Conservation (phyloP, 2,329 filamentous ascomycete species). For the Sordariomycetes sp. region DNA sequence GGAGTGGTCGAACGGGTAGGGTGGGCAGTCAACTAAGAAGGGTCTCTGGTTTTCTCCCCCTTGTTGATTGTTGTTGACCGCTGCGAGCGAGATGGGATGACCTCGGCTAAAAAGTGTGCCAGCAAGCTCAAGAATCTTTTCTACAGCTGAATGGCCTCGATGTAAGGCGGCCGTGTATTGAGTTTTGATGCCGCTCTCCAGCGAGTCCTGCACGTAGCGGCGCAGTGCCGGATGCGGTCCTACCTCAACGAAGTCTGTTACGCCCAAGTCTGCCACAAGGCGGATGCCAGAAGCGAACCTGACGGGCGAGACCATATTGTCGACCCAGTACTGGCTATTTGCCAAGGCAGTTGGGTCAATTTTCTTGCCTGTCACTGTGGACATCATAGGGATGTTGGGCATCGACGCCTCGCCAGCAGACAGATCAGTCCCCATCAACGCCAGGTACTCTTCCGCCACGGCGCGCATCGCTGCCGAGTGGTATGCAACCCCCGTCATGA, state of each 20-base stretch:
- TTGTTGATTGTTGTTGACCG: not conserved
- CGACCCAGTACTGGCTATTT: conserved; percentile 27
- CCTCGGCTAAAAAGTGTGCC: not conserved
- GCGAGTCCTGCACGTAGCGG: not conserved
- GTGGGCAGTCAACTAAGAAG: conserved; percentile 8
- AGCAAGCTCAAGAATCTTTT: not conserved
- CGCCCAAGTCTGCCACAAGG: not conserved
- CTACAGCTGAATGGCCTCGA: not conserved
- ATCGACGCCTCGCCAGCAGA: not conserved
- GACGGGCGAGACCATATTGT: conserved; percentile 23
- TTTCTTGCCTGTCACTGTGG: not conserved
- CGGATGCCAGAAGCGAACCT: conserved; percentile 13
- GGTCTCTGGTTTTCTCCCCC: not conserved
- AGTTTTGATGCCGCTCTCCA: not conserved
- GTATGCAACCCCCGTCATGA: too few relatives aligned
- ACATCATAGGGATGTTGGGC: conserved; percentile 23
- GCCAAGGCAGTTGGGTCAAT: not conserved
- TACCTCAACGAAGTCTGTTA: not conserved
- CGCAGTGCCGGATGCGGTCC: not conserved
- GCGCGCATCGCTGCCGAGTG: too few relatives aligned
- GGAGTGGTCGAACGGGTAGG: conserved; percentile 14
- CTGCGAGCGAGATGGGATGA: not conserved
- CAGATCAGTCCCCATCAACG: too few relatives aligned
- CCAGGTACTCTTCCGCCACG: too few relatives aligned
- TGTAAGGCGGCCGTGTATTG: not conserved